phyloP scores from a whole-genome alignment of 257 asterid species.

The Capsicum pubescens region DNA sequence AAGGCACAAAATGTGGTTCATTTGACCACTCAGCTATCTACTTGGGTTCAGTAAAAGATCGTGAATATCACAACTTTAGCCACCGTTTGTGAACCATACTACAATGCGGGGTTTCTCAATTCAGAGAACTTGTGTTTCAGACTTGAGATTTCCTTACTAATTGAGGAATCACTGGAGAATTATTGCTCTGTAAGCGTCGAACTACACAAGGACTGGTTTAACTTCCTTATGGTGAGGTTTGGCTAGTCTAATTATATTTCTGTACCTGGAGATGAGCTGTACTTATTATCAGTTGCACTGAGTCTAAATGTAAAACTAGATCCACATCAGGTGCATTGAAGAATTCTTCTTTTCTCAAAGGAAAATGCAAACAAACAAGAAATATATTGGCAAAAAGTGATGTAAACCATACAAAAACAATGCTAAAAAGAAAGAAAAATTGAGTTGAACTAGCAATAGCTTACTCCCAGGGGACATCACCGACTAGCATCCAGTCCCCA shows the following conservation, averaged over 20 bases:
- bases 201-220: background rate
- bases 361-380: background rate
- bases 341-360: background rate
- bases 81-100: background rate
- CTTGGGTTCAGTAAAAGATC: background rate
- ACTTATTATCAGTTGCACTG: background rate
- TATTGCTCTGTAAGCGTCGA: background rate
- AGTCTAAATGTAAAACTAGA: background rate
- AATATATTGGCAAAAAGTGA: background rate
- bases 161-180: background rate
- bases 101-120: background rate
- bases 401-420: background rate
- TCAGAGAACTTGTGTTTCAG: background rate
- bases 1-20: background rate
- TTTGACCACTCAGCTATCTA: background rate
- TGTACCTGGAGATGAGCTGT: background rate
- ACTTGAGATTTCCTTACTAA: background rate
- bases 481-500: conserved; percentile 85
- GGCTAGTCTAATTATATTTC: background rate
- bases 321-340: background rate
- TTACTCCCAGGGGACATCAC: conserved; percentile 88
- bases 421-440: background rate
- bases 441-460: conserved; percentile 28
- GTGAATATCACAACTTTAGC: background rate
- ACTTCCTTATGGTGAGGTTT: background rate